Evolutionary conservation across 116 monocot species (phyloP), one percentile per base, ranked within the genome.

Genomic region (Cymodocea nodosa): DNA sequence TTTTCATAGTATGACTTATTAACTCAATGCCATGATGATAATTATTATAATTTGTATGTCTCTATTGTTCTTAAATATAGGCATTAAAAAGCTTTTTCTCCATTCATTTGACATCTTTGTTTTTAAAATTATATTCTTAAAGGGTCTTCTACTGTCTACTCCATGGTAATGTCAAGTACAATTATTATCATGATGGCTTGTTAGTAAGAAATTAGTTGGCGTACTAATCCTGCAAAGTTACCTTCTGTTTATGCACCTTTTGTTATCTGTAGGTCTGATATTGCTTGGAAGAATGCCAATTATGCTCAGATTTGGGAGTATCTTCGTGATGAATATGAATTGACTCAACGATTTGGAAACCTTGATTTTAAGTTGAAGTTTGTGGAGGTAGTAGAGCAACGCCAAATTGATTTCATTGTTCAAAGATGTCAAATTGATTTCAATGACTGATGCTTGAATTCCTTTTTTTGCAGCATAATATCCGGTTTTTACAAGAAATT

Each of bases 341-440:
- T 89, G 44, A 80, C 77, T 51, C 82, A 85, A 73, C 75, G 89
- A 75, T 85, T 89, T 71, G 85, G 89, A 64, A 89, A 76, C 67
- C 85, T 85, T 69, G 89, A 89, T 74, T 85, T 89, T 59, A 89
- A 89, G 75, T 67, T 89, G 52, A 89, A 89, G 62, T 89, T 89
- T 74, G 82, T 89, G 60, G 85, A 84, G 85, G 84, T 89, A 70
- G 84, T 89, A 70, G 36, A 6, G 53, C 12, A 35, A 67, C 16
- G 3, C 18, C 2, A 24, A 20, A 23, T 30, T 30, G 30, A 30
- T 30, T 65, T 65, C 24, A 16, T 23, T 30, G 7, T 12, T 25
- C 50, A 50, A 65, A 22, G 22, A 65, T 14, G 23, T 10, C 14
- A 25, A 24, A n/a, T 25, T 65, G 51, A 53, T 54, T 23, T 5